phyloP scores from a whole-genome alignment of 2,329 filamentous ascomycete species.

The Cladophialophora psammophila region DNA sequence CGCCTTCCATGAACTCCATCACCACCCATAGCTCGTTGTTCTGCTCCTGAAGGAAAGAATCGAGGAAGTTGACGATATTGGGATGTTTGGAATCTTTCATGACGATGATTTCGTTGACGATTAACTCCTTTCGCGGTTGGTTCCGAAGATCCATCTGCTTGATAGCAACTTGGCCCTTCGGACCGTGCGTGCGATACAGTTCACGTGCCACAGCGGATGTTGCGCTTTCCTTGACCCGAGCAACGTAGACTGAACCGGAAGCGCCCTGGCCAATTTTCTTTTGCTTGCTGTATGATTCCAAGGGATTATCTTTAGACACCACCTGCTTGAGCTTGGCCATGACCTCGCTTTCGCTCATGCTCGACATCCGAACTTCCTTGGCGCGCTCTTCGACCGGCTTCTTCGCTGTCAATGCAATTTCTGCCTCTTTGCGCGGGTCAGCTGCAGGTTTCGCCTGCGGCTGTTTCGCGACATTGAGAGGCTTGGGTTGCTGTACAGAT shows the following conservation, averaged over 20 bases:
- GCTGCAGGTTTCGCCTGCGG: slow-evolving; percentile 55
- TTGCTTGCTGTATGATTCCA: slow-evolving; percentile 96
- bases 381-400: slow-evolving; percentile 74
- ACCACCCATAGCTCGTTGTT: slow-evolving; percentile 98
- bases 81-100: slow-evolving; percentile 99
- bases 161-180: slow-evolving; percentile 90
- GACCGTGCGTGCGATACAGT: slow-evolving; percentile 78
- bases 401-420: slow-evolving; percentile 87
- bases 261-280: slow-evolving; percentile 99
- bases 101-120: slow-evolving; percentile 99
- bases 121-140: slow-evolving; percentile 95
- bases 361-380: slow-evolving; percentile 97
- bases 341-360: slow-evolving; percentile 95
- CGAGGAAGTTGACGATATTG: slow-evolving; percentile 99
- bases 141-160: slow-evolving; percentile 99
- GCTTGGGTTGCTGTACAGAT: slow-evolving; percentile 70
- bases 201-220: slow-evolving; percentile 81
- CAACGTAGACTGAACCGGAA: slow-evolving; percentile 96
- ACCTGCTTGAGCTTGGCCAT: slow-evolving; percentile 95
- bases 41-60: slow-evolving; percentile 94
- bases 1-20: slow-evolving; percentile 99
- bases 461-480: slow-evolving; percentile 78
- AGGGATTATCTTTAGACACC: slow-evolving; percentile 93
- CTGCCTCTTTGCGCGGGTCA: slow-evolving; percentile 85
- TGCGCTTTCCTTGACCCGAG: slow-evolving; percentile 88